Evolutionary conservation across 176 grass and related monocot genomes (phyloP), one percentile per base, ranked within the genome.

Genomic region (Alopecurus myosuroides): DNA sequence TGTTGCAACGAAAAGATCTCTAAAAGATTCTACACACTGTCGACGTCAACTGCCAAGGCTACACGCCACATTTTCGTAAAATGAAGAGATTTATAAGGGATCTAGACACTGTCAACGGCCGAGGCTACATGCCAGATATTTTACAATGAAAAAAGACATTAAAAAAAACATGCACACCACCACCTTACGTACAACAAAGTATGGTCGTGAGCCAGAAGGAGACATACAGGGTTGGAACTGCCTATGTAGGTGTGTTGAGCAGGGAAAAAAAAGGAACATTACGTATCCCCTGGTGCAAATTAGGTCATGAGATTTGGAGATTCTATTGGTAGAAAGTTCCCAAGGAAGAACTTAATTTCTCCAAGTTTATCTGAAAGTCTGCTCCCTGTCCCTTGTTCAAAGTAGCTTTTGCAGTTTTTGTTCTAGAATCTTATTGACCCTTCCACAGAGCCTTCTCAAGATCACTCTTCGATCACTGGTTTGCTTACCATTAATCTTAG

Each of bases 171-270:
- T n/a, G n/a, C n/a, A n/a, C n/a, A n/a, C n/a, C n/a, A n/a, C n/a
- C n/a, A n/a, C n/a, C n/a, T n/a, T n/a, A n/a, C n/a, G n/a, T n/a
- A n/a, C n/a, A n/a, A n/a, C n/a, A n/a, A n/a, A n/a, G n/a, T n/a
- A n/a, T n/a, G 77, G 44, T 55, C 33, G 35, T 68, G 63, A 69
- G 48, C 78, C 79, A 15, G 25, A 52, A 58, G 61, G 70, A 18
- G 66, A 29, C 83, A 74, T 86, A 79, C 79, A 83, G n/a, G 79
- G 74, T 74, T 86, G 74, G 20, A 70, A 66, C 5, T 40, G 65
- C 82, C 73, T 86, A 53, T 65, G 53, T 62, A 22, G 49, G 19
- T 61, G 77, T 69, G 61, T 12, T 22, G 41, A 77, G 18, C 72
- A 42, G n/a, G 15, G n/a, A 72, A n/a, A n/a, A n/a, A n/a, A n/a